phyloP scores from a whole-genome alignment of 805 yeast species.

The Starmerella stellata region DNA sequence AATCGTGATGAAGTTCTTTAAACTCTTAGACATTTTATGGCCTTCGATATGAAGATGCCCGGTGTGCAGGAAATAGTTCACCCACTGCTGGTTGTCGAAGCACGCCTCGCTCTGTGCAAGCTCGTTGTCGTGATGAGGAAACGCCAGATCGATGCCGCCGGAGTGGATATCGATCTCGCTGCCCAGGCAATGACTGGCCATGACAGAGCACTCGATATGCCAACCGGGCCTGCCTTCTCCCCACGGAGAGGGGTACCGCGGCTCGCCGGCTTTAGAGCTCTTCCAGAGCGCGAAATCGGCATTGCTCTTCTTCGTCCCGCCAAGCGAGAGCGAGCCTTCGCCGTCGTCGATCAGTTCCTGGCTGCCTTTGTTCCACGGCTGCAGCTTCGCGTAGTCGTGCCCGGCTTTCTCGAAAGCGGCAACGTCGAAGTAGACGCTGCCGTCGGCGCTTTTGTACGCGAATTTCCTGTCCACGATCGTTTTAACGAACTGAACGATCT shows the following conservation, averaged over 20 bases:
- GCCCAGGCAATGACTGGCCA: slow-evolving; percentile 86
- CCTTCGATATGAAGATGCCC: slow-evolving; percentile 98
- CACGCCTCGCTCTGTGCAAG: slow-evolving; percentile 93
- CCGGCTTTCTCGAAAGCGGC: slow-evolving; percentile 52
- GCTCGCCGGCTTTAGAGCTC: slow-evolving; percentile 91
- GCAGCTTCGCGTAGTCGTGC: slow-evolving; percentile 86
- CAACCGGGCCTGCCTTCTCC: slow-evolving; percentile 97
- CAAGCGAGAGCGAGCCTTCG: slow-evolving; percentile 62
- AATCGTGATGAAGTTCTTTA: slow-evolving; percentile 88
- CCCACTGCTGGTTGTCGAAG: slow-evolving; percentile 83
- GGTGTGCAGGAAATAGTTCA: slow-evolving; percentile 86
- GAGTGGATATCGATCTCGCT: slow-evolving; percentile 78
- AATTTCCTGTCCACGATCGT: slow-evolving; percentile 61
- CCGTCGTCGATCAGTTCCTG: slow-evolving; percentile 77
- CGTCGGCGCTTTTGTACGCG: slow-evolving; percentile 69
- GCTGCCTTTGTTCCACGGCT: slow-evolving; percentile 95
- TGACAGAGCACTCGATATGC: slow-evolving; percentile 98
- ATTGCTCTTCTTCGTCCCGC: slow-evolving; percentile 42
- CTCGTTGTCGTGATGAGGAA: slow-evolving; percentile 98
- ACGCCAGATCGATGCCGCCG: slow-evolving; percentile 93
- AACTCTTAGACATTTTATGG: slow-evolving; percentile 89
- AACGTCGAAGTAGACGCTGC: slow-evolving; percentile 93
- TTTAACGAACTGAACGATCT: slow-evolving; percentile 63
- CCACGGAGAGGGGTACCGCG: slow-evolving; percentile 91
- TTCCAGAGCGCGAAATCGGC: slow-evolving; percentile 97